Evolutionary conservation across 2,329 filamentous ascomycete genomes (phyloP).

Genomic region (Exophiala spinifera): DNA sequence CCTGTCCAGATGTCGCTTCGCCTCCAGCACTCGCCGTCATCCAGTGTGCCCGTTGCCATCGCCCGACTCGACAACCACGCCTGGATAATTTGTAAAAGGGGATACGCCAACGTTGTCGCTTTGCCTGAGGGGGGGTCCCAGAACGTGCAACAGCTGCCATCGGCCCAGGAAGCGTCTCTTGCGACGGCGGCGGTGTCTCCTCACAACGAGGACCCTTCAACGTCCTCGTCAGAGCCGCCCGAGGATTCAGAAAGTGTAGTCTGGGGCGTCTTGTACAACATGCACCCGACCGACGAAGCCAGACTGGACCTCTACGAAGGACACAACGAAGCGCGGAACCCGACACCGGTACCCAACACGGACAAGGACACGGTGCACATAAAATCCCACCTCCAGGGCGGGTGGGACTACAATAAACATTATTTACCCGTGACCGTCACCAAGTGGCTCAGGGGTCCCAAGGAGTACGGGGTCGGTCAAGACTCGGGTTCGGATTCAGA

Average conservation of each 20-base stretch:
- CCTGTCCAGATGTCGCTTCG: slow-evolving; percentile 40
- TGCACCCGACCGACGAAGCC: slow-evolving; percentile 37
- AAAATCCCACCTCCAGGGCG: slow-evolving; percentile 24
- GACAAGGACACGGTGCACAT: slow-evolving; percentile 18
- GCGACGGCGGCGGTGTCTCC: too few relatives aligned
- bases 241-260: slow-evolving; percentile 25
- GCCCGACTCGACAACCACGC: slow-evolving; percentile 39
- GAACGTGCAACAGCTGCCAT: too few relatives aligned
- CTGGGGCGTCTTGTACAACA: slow-evolving; percentile 42
- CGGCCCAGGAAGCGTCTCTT: too few relatives aligned
- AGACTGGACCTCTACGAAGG: slow-evolving; percentile 41
- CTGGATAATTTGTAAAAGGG: slow-evolving; percentile 42
- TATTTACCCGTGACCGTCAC: slow-evolving; percentile 27
- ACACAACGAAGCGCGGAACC: slow-evolving; percentile 23
- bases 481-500: too few relatives aligned
- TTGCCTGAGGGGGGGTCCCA: slow-evolving; percentile 3
- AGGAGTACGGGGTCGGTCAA: slow-evolving; percentile 20
- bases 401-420: slow-evolving; percentile 31
- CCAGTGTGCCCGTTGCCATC: slow-evolving; percentile 38
- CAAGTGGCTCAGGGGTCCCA: slow-evolving; percentile 23
- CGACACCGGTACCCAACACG: slow-evolving; percentile 18
- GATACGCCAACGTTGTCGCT: slow-evolving; percentile 42
- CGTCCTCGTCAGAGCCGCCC: too few relatives aligned
- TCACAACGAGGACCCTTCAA: too few relatives aligned
- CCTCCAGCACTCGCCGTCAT: slow-evolving; percentile 36